phyloP scores from a whole-genome alignment of 2,329 filamentous ascomycete genomes.

The Ophiostoma quercus region DNA sequence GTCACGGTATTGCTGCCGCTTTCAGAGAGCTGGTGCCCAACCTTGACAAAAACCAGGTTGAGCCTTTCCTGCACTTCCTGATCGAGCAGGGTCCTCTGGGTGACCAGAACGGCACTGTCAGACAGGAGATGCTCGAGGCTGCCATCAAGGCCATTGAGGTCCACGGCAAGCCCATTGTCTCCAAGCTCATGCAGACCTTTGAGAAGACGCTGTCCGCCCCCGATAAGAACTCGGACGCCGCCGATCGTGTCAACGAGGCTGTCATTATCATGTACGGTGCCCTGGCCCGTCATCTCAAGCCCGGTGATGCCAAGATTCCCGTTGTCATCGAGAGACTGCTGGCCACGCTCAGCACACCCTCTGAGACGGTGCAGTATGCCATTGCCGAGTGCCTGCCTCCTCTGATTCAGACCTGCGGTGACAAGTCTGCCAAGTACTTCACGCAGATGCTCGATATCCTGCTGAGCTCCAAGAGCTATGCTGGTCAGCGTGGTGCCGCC shows the following conservation, averaged over 20 bases:
- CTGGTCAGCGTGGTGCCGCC: constrained; percentile 84
- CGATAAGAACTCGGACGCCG: constrained; percentile 72
- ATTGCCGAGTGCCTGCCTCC: constrained; percentile 92
- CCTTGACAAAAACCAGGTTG: constrained; percentile 64
- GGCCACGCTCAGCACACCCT: constrained; percentile 84
- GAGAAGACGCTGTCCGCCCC: constrained; percentile 82
- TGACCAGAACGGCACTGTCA: constrained; percentile 70
- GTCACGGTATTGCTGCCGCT: constrained; percentile 82
- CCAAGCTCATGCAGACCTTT: constrained; percentile 87
- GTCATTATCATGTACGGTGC: constrained; percentile 97
- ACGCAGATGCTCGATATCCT: constrained; percentile 74
- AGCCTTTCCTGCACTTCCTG: constrained; percentile 76
- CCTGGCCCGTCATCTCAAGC: constrained; percentile 76
- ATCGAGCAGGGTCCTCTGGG: constrained; percentile 83
- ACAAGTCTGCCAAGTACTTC: constrained; percentile 75
- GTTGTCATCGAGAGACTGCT: constrained; percentile 82
- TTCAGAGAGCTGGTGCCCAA: constrained; percentile 74
- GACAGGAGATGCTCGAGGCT: constrained; percentile 87
- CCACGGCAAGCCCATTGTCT: constrained; percentile 76
- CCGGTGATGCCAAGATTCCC: constrained; percentile 81
- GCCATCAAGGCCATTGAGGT: constrained; percentile 74
- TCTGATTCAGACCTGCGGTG: constrained; percentile 72
- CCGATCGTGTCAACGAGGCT: constrained; percentile 90
- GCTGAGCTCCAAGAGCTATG: constrained; percentile 84
- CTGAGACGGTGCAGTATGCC: constrained; percentile 93